These are phyloP conservation scores for Dicorynia guianensis DNA, from an alignment of 306 rosid species.

Conservation along the genomic window DNA sequence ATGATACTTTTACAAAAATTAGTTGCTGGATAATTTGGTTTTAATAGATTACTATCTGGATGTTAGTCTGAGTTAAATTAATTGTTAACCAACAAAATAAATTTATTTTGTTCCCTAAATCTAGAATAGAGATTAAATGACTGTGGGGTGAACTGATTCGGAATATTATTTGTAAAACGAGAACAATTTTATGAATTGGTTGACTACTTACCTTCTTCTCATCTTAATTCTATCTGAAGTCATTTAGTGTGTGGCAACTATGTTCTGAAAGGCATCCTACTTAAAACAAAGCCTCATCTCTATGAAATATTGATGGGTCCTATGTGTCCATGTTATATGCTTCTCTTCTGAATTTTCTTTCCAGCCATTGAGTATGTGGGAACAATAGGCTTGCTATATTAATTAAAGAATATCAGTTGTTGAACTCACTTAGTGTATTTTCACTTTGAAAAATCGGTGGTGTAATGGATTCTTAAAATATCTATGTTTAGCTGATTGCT, in stretches of 20 bases:
- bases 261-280: not conserved
- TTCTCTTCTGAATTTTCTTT: constrained; percentile 5
- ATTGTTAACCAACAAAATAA: not conserved
- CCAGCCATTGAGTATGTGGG: constrained; percentile 10
- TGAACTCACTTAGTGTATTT: constrained; percentile 16
- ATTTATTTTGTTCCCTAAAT: not conserved
- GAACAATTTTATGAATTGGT: not conserved
- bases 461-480: constrained; percentile 36
- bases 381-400: not conserved
- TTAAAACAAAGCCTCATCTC: not conserved
- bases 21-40: constrained; percentile 4
- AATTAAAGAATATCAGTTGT: not conserved
- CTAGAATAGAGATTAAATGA: not conserved
- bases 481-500: constrained; percentile 52
- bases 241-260: not conserved
- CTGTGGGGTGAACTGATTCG: not conserved
- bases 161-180: not conserved
- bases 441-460: not conserved
- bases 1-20: constrained; percentile 9
- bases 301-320: not conserved
- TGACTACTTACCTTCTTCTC: no score
- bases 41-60: not conserved
- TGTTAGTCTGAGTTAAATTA: not conserved
- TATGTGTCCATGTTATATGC: not conserved
- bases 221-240: not conserved